Evolutionary conservation across 1,139 yeast genomes (phyloP).

Genomic region (Torulaspora globosa): DNA sequence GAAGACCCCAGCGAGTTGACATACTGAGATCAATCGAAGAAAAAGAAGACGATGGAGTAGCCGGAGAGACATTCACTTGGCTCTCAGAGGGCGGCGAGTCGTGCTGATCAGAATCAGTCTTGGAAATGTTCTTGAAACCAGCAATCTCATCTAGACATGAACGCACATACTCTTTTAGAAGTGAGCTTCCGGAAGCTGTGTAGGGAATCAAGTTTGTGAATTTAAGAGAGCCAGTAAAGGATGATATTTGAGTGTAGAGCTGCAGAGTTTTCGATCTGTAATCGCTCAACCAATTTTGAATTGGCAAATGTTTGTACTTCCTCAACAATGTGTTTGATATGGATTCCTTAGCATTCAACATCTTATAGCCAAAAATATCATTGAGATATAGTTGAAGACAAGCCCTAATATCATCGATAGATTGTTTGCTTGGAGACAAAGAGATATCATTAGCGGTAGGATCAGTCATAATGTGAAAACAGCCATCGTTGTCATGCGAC

Average conservation of each 20-base stretch:
- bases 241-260: conserved; percentile 16
- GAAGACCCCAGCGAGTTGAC: conserved; percentile 13
- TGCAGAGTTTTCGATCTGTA: conserved; percentile 18
- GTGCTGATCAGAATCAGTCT: conserved; percentile 2
- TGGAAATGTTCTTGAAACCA: conserved; percentile 13
- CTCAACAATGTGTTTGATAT: conserved; percentile 19
- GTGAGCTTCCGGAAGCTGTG: conserved; percentile 12
- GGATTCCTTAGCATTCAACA: conserved; percentile 5
- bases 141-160: conserved; percentile 19
- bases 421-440: conserved; percentile 14
- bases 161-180: conserved; percentile 13
- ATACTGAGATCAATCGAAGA: conserved; percentile 10
- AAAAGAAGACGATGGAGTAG: conserved; percentile 11
- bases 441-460: conserved; percentile 12
- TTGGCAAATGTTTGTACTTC: conserved; percentile 19
- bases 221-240: conserved; percentile 14
- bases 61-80: conserved; percentile 12
- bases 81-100: conserved; percentile 8
- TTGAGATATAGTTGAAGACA: conserved; percentile 22
- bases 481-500: conserved; percentile 6
- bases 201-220: conserved; percentile 7
- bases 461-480: conserved; percentile 20
- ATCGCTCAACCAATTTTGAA: conserved; percentile 12
- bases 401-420: conserved; percentile 20
- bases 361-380: conserved; percentile 19